Percentiles rank a stretch among this genome's conserved stretches.
Evolutionary conservation across 306 rosid species (phyloP).

Genomic region (Sindora glabra): DNA sequence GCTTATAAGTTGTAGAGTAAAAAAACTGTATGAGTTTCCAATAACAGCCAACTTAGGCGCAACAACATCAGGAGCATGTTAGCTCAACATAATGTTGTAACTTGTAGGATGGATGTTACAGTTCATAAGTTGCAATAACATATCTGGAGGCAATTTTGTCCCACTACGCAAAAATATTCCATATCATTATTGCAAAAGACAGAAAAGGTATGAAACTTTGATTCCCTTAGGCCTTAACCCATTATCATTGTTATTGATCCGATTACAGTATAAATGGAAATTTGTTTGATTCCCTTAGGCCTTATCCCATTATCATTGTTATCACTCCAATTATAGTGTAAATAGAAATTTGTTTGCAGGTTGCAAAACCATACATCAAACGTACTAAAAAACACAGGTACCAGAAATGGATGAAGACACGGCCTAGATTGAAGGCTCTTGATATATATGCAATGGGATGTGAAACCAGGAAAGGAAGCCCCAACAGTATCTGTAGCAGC

Average conservation of each 20-base stretch:
- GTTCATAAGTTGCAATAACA: not conserved
- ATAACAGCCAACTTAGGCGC: too few relatives aligned
- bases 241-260: too few relatives aligned
- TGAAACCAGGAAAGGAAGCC: conserved; percentile 76
- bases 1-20: too few relatives aligned
- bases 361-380: conserved; percentile 14
- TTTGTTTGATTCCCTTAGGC: too few relatives aligned
- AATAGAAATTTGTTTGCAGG: not conserved
- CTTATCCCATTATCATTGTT: conserved; percentile 3
- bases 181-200: too few relatives aligned
- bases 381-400: conserved; percentile 25
- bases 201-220: too few relatives aligned
- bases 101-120: not conserved
- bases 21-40: too few relatives aligned
- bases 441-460: conserved; percentile 74
- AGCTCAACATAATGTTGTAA: not conserved
- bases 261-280: too few relatives aligned
- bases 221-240: too few relatives aligned
- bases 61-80: too few relatives aligned
- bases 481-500: conserved; percentile 73
- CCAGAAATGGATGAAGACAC: conserved; percentile 96
- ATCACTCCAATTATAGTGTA: not conserved
- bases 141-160: not conserved
- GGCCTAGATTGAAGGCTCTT: conserved; percentile 88
- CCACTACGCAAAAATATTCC: not conserved